Conservation (phyloP, 345 rosid genomes). For the Aurinia saxatilis region DNA sequence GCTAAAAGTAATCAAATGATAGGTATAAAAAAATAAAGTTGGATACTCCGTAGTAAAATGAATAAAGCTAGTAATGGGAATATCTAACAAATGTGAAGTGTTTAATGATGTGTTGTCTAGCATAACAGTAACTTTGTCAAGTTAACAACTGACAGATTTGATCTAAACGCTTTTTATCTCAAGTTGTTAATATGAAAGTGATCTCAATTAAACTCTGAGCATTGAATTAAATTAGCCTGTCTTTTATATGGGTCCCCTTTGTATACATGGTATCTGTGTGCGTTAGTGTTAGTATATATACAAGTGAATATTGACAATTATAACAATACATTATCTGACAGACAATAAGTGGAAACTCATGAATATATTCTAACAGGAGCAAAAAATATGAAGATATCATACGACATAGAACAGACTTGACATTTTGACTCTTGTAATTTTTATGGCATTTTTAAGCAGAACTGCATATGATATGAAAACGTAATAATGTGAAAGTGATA, state of each 20-base stretch:
- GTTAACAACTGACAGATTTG: conserved; percentile 2
- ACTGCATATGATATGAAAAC: conserved; percentile 1
- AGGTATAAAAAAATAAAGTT: background rate
- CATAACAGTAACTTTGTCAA: conserved; percentile 4
- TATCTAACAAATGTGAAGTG: background rate
- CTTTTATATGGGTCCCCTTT: background rate
- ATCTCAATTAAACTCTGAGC: background rate
- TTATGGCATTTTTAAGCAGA: background rate
- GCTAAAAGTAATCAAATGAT: background rate
- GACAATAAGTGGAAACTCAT: background rate
- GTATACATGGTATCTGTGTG: background rate
- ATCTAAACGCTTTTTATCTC: conserved; percentile 1
- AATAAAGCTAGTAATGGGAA: background rate
- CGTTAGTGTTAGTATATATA: background rate
- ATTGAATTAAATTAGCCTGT: background rate
- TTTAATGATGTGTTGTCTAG: background rate
- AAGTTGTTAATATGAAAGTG: background rate
- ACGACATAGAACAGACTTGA: too few species aligned
- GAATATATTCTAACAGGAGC: background rate
- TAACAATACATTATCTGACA: conserved; percentile 5
- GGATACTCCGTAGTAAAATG: background rate
- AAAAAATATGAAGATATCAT: too few species aligned
- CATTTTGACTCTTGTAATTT: background rate
- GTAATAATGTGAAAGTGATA: conserved; percentile 16
- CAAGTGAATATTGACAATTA: background rate